Percentiles rank a stretch among this genome's conserved stretches.
phyloP scores from a whole-genome alignment of 192 early-diverging fungal genomes.

The Thamnidium elegans region DNA sequence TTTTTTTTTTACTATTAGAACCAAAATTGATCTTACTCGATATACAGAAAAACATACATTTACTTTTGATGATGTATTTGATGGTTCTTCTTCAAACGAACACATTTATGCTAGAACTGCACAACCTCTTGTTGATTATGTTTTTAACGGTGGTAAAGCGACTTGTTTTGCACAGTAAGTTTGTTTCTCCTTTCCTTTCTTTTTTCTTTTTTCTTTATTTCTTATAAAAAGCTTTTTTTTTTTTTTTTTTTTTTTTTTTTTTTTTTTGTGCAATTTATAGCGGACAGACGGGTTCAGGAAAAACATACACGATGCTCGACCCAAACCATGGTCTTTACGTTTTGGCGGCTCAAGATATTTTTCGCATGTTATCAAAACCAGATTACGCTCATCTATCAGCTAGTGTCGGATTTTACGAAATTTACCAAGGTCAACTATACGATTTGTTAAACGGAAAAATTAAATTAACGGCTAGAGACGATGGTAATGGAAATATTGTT shows the following conservation, averaged over 20 bases:
- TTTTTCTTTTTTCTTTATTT: neutral
- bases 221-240: neutral
- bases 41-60: conserved; percentile 94
- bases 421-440: conserved; percentile 94
- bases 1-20: conserved; percentile 40
- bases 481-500: conserved; percentile 90
- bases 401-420: conserved; percentile 92
- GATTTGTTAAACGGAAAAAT: conserved; percentile 90
- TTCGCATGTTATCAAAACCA: conserved; percentile 63
- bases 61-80: conserved; percentile 96
- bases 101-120: conserved; percentile 91
- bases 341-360: conserved; percentile 88
- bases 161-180: conserved; percentile 98
- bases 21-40: conserved; percentile 91
- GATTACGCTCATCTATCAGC: conserved; percentile 73
- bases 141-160: conserved; percentile 94
- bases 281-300: conserved; percentile 85
- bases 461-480: conserved; percentile 87
- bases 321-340: conserved; percentile 86
- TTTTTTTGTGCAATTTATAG: conserved; percentile 23
- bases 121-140: conserved; percentile 88
- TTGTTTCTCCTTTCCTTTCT: neutral
- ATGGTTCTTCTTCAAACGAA: conserved; percentile 74
- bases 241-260: neutral
- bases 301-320: conserved; percentile 97